Evolutionary conservation across 139 green algal genomes (phyloP).

Genomic region (Tetradesmus lagerheimii): DNA sequence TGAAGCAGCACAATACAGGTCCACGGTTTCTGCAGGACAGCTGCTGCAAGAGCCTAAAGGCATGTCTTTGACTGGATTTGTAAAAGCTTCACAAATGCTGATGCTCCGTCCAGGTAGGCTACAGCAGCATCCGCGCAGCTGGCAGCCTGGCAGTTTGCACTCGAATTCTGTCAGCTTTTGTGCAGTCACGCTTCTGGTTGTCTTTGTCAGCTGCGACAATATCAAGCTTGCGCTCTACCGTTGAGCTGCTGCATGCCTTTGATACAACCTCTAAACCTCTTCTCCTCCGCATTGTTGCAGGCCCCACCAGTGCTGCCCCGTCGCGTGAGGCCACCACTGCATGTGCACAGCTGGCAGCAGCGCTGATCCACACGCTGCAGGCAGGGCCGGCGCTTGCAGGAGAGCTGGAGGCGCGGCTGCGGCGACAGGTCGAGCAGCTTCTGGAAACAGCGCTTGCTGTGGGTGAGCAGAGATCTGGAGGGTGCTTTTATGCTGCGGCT

Average conservation of each 20-base stretch:
- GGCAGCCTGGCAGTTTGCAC: conserved; percentile 19
- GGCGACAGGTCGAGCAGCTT: conserved; percentile 23
- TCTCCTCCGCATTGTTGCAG: neutral
- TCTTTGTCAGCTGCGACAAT: neutral
- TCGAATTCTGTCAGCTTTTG: no score
- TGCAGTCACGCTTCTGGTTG: neutral
- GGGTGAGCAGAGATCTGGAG: conserved; percentile 1
- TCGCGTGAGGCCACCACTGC: conserved; percentile 30
- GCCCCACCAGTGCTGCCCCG: neutral
- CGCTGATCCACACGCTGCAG: conserved; percentile 36
- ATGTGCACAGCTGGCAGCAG: conserved; percentile 12
- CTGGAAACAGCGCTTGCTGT: conserved; percentile 26
- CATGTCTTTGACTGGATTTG: neutral
- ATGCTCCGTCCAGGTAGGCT: neutral
- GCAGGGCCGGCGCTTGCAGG: neutral
- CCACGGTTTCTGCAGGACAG: neutral
- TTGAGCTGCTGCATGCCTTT: neutral
- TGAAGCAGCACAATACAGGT: neutral
- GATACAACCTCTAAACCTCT: neutral
- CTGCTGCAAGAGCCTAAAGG: no score
- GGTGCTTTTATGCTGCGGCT: neutral
- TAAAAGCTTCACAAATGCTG: neutral
- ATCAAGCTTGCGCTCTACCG: neutral
- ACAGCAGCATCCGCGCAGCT: conserved; percentile 3
- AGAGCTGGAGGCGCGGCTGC: conserved; percentile 6